Percentiles rank a stretch among this genome's conserved stretches.
These are phyloP conservation scores for Fraxinus sp. DNA, from an alignment of 305 asterid species.

Conservation along the genomic window DNA sequence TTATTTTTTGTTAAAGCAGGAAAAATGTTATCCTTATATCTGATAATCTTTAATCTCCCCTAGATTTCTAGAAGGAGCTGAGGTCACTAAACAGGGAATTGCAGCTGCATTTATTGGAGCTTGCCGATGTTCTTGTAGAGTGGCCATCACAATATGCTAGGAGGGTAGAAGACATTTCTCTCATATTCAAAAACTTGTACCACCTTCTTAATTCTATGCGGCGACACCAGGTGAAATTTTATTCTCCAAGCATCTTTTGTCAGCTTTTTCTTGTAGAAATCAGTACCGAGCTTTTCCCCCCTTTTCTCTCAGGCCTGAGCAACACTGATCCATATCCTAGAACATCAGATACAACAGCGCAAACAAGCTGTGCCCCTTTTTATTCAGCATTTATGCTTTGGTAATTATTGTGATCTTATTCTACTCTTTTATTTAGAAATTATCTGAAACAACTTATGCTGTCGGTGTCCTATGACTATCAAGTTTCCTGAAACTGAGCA, in stretches of 20 bases:
- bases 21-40: slow-evolving; percentile 7
- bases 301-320: slow-evolving; percentile 42
- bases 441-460: neutral
- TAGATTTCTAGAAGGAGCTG: slow-evolving; percentile 47
- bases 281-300: neutral
- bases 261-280: neutral
- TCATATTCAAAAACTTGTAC: slow-evolving; percentile 47
- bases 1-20: slow-evolving; percentile 14
- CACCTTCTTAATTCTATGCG: slow-evolving; percentile 53
- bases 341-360: slow-evolving; percentile 44
- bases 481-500: neutral
- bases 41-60: slow-evolving; percentile 8
- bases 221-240: slow-evolving; percentile 44
- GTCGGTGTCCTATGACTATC: neutral
- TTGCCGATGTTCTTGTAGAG: slow-evolving; percentile 47
- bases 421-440: neutral
- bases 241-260: neutral
- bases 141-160: slow-evolving; percentile 50
- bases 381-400: neutral
- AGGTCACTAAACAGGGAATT: slow-evolving; percentile 46
- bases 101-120: slow-evolving; percentile 50
- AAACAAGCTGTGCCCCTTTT: slow-evolving; percentile 36
- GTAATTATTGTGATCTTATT: neutral
- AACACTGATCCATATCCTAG: slow-evolving; percentile 48
- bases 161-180: slow-evolving; percentile 51